Conservation (phyloP, 2,329 filamentous ascomycete genomes). For the Ceratocystis cubensis region DNA sequence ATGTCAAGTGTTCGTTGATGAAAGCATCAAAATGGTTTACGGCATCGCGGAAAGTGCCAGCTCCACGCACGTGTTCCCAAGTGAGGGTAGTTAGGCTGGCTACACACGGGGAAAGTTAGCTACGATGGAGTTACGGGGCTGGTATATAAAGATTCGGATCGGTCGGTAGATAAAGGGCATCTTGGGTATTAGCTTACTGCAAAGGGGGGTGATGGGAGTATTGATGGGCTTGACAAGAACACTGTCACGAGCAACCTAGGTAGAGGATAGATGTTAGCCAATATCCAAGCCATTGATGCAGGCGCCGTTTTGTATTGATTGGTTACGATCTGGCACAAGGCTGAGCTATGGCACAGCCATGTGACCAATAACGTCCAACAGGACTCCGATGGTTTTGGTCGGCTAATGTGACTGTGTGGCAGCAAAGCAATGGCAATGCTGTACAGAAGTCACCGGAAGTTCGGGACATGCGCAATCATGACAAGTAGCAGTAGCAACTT, state of each 20-base stretch:
- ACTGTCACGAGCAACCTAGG: conserved; percentile 81
- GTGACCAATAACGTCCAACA: neutral
- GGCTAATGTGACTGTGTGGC: neutral
- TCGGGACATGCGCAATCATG: neutral
- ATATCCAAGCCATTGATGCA: too few relatives aligned
- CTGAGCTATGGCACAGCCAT: neutral
- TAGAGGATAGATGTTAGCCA: conserved; percentile 19
- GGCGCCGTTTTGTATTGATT: neutral
- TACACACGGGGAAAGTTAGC: conserved; percentile 30
- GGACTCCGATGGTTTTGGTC: neutral
- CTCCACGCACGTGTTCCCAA: conserved; percentile 97
- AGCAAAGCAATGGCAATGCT: neutral
- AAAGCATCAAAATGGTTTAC: conserved; percentile 91
- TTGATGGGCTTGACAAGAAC: conserved; percentile 97
- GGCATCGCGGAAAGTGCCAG: conserved; percentile 92
- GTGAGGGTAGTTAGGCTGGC: conserved; percentile 93
- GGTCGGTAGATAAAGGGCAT: neutral
- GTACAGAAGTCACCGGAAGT: neutral
- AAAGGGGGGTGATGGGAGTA: conserved; percentile 94
- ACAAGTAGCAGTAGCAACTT: neutral
- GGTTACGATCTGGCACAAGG: neutral
- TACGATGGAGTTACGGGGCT: conserved; percentile 1
- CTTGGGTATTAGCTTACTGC: conserved; percentile 52
- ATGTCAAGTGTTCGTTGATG: conserved; percentile 78
- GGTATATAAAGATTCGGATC: neutral